Percentiles rank a stretch among this genome's conserved stretches.
phyloP scores from a whole-genome alignment of 2,329 filamentous ascomycete genomes.

The Colletotrichum camelliae region DNA sequence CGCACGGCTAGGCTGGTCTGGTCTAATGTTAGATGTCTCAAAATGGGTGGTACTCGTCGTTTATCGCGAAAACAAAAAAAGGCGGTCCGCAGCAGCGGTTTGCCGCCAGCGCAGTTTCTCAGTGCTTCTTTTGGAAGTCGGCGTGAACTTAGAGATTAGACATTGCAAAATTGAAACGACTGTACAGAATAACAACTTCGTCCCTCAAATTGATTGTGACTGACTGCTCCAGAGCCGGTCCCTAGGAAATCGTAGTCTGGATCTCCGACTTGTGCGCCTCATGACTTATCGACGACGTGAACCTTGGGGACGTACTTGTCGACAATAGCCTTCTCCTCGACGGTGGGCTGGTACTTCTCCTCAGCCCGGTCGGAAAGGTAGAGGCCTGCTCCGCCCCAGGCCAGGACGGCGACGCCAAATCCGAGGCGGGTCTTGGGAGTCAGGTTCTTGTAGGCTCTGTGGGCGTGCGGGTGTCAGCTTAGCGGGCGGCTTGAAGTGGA shows the following conservation, averaged over 20 bases:
- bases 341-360: slow-evolving; percentile 72
- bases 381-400: slow-evolving; percentile 78
- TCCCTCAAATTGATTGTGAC: neutral
- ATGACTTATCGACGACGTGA: slow-evolving; percentile 57
- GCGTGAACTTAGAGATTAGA: slow-evolving; percentile 8
- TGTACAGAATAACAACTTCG: neutral
- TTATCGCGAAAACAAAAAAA: slow-evolving; percentile 3
- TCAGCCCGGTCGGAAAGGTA: slow-evolving; percentile 76
- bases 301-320: slow-evolving; percentile 67
- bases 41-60: slow-evolving; percentile 16
- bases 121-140: neutral
- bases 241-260: neutral
- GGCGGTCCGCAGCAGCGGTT: neutral
- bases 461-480: neutral
- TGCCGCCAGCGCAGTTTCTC: neutral
- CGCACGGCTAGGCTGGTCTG: slow-evolving; percentile 19
- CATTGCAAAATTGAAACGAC: slow-evolving; percentile 6
- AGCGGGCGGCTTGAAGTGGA: neutral
- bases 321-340: slow-evolving; percentile 74
- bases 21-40: slow-evolving; percentile 21
- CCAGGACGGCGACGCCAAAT: slow-evolving; percentile 76
- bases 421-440: slow-evolving; percentile 72
- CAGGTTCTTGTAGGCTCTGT: slow-evolving; percentile 74
- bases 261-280: slow-evolving; percentile 2
- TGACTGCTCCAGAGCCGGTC: neutral